A percentile compares a stretch with the other conserved stretches of the same genome.
These are phyloP conservation scores for Phytophthora tubulina DNA, from an alignment of 352 stramenopile genomes.

Conservation along the genomic window DNA sequence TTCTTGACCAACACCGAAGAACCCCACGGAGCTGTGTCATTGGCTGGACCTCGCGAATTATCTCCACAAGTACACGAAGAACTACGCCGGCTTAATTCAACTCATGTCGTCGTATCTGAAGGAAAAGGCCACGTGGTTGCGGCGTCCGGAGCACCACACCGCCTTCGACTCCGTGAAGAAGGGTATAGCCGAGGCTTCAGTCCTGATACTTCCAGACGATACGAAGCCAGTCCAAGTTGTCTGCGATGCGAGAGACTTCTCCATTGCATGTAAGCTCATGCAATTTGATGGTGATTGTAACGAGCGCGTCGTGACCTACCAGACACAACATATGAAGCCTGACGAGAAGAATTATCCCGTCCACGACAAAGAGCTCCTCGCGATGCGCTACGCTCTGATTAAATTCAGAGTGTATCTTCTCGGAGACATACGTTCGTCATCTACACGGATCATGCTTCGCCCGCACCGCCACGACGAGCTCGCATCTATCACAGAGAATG, in stretches of 20 bases:
- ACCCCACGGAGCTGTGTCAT: constrained; percentile 2
- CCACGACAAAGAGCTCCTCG: neutral
- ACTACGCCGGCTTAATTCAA: neutral
- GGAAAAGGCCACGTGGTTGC: neutral
- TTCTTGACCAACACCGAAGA: neutral
- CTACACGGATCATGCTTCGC: neutral
- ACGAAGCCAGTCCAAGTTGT: constrained; percentile 6
- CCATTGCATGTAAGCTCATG: constrained; percentile 2
- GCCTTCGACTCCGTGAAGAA: neutral
- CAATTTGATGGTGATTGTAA: constrained; percentile 9
- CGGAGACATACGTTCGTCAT: neutral
- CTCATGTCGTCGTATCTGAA: neutral
- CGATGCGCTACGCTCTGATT: constrained; percentile 11
- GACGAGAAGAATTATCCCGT: neutral
- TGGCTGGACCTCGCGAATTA: constrained; percentile 5
- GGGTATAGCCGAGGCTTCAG: too few species aligned
- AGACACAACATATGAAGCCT: constrained; percentile 8
- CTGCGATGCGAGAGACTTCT: constrained; percentile 12
- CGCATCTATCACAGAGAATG: too few species aligned
- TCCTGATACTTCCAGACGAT: too few species aligned
- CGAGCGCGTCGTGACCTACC: constrained; percentile 8
- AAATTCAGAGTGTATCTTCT: constrained; percentile 13
- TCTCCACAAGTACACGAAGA: constrained; percentile 5
- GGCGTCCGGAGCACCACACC: neutral
- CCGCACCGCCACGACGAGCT: too few species aligned